Percentiles rank a stretch among this genome's conserved stretches.
Conservation (phyloP, 352 stramenopile species). For the Pythium apleroticum region DNA sequence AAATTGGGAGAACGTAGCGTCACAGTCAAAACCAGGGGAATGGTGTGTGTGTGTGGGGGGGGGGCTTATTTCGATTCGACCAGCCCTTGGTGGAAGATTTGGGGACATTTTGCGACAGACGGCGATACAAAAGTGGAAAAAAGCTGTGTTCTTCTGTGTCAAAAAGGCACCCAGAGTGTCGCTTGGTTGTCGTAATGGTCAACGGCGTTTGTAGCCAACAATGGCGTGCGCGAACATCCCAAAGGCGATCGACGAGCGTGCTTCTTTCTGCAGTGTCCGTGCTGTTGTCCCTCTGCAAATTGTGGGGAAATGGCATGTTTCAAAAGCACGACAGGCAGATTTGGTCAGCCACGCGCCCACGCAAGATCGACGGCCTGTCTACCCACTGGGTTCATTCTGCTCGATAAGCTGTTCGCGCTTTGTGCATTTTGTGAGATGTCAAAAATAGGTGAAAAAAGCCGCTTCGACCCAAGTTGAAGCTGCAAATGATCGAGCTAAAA, state of each 20-base stretch:
- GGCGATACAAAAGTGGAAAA: background rate
- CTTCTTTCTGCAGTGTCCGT: no score
- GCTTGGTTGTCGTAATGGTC: background rate
- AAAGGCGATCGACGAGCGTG: background rate
- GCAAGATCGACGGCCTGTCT: conserved; percentile 11
- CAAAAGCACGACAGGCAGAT: background rate
- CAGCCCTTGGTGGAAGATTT: conserved; percentile 6
- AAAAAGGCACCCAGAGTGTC: background rate
- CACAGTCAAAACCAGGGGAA: no score
- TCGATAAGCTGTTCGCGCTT: background rate
- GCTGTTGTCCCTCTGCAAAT: background rate
- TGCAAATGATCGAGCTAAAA: background rate
- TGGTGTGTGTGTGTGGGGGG: no score
- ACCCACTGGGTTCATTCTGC: background rate
- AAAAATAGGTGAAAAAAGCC: conserved; percentile 18
- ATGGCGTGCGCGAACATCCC: background rate
- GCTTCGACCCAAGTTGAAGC: conserved; percentile 22
- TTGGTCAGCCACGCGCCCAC: background rate
- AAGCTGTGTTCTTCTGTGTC: conserved; percentile 8
- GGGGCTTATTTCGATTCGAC: no score
- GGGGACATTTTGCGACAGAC: background rate
- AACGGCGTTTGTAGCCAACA: background rate
- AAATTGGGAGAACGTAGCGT: background rate
- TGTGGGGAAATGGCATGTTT: background rate
- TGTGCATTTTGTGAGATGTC: conserved; percentile 14